Evolutionary conservation across 139 green algal species (phyloP).

Genomic region (Klebsormidium nitens): DNA sequence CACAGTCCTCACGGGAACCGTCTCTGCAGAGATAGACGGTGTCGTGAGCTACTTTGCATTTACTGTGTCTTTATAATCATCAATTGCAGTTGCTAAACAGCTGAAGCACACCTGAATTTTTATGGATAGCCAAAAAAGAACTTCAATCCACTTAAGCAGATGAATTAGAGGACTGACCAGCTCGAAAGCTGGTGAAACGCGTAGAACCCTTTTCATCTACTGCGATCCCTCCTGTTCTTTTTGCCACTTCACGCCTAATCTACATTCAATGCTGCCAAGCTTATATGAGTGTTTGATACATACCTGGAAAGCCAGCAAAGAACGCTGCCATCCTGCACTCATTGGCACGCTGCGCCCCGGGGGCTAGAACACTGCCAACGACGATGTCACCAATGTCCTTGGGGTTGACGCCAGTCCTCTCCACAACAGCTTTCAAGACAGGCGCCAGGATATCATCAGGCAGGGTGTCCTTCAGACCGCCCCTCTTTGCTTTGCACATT

Average conservation of each 20-base stretch:
- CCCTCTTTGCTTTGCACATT: conserved; percentile 81
- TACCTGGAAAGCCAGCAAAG: conserved; percentile 82
- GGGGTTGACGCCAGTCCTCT: conserved; percentile 16
- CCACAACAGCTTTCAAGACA: conserved; percentile 32
- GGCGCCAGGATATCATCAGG: conserved; percentile 82
- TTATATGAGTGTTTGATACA: neutral
- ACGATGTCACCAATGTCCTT: conserved; percentile 92
- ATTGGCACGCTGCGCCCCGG: conserved; percentile 86
- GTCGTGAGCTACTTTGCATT: too few relatives aligned
- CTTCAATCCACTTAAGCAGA: conserved; percentile 27
- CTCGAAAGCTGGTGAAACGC: too few relatives aligned
- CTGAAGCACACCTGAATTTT: too few relatives aligned
- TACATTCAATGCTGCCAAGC: too few relatives aligned
- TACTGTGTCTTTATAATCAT: too few relatives aligned
- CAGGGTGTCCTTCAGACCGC: conserved; percentile 84
- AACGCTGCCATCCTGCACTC: conserved; percentile 91
- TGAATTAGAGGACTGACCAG: neutral
- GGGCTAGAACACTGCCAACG: conserved; percentile 87
- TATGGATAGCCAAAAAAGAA: neutral
- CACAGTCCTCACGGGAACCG: conserved; percentile 89
- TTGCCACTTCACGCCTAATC: too few relatives aligned
- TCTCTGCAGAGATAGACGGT: conserved; percentile 37
- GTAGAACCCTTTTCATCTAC: too few relatives aligned
- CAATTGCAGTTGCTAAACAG: too few relatives aligned
- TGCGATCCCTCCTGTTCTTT: too few relatives aligned